Conservation (phyloP, 768 basidiomycete species). For the Tylopilus balloui region DNA sequence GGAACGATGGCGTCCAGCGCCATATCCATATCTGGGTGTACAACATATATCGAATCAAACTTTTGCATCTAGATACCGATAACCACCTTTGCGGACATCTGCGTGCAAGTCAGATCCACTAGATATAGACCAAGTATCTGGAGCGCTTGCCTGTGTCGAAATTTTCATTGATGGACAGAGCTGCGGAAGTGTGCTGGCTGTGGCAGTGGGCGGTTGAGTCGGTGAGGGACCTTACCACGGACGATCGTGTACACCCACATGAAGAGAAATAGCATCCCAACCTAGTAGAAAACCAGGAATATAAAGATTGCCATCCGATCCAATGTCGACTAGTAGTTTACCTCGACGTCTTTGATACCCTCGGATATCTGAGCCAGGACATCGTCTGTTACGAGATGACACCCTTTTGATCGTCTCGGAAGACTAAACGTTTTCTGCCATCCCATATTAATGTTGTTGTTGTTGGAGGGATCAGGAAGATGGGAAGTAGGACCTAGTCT, state of each 20-base stretch:
- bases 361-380: conserved; percentile 61
- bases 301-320: background rate
- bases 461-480: background rate
- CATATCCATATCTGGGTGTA: conserved; percentile 83
- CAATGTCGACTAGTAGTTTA: conserved; percentile 17
- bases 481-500: background rate
- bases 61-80: background rate
- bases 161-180: conserved; percentile 85
- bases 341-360: conserved; percentile 66
- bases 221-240: background rate
- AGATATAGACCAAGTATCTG: background rate
- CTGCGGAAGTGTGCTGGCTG: conserved; percentile 75
- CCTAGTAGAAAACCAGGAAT: conserved; percentile 35
- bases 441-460: conserved; percentile 63
- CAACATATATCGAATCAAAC: conserved; percentile 32
- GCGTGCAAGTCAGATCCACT: conserved; percentile 8
- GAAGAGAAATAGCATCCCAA: conserved; percentile 86
- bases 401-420: conserved; percentile 51
- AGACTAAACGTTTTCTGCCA: conserved; percentile 87
- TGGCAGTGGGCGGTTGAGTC: conserved; percentile 26
- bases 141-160: conserved; percentile 61
- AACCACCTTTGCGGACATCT: conserved; percentile 44
- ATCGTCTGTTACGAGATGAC: conserved; percentile 81
- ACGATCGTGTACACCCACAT: conserved; percentile 52
- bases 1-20: conserved; percentile 86